Evolutionary conservation across 2,329 filamentous ascomycete species (phyloP), one percentile per base, ranked within the genome.

Genomic region (Fusarium setosum): DNA sequence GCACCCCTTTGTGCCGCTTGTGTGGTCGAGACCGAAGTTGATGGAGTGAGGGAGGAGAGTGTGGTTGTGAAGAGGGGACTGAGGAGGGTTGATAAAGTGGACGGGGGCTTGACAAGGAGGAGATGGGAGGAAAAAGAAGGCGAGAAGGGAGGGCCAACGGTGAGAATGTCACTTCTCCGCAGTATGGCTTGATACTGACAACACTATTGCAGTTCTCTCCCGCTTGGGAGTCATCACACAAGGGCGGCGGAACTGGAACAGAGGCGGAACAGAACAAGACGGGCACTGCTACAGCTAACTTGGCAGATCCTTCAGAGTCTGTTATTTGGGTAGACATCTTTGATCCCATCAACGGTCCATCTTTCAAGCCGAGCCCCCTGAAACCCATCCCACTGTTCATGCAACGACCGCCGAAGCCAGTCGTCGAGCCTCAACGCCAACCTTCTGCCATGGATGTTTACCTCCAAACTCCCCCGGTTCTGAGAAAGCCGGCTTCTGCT

Each of bases 331-430:
- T 87, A 7, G 81, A 83, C 31, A 79, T 85, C 5, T 74, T 75
- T 24, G 81, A 88, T 60, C 85, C 86, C 0, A 60, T 86, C 11
- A 78, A 81, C 13, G 73, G 78, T 10, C 74, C 77, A 5, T 76
- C 81, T 3, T 87, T 87, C 68, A 78, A 75, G 61, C 82, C 83
- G 2, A 80, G 79, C 51, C 80, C 77, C 5, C 77, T 83, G 11
- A 88, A 87, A 61, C 83, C 84, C 2, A 79, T 87, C 11, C 85
- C 85, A 0, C 59, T 66, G 13, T 83, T 81, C 72, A 85, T 85
- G 81, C 78, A 76, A 42, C 59, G 68, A 71, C 26, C 59, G 3
- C 67, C 70, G 13, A 70, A 50, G 15, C 59, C 70, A 10, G 66
- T 38, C 9, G 38, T 15, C 37, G 56, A 52, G 21, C 18, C 23